These are phyloP conservation scores for Fraxinus xanthoxyloides DNA, from an alignment of 305 asterid species.

Conservation along the genomic window DNA sequence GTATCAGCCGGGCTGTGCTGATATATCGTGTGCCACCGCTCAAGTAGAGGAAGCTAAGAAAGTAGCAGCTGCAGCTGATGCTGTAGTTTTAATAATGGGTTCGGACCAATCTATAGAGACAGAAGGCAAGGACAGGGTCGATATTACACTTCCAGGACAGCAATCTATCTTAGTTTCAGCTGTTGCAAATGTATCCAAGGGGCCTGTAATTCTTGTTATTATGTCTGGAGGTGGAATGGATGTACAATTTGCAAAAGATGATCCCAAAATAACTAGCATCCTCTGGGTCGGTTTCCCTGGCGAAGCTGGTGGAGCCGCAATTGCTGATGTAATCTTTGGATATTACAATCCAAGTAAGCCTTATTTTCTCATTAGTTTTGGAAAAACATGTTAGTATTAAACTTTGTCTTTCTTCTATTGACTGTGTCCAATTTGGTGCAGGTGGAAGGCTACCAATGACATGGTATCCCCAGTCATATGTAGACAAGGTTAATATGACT, in stretches of 20 bases:
- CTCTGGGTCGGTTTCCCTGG: slow-evolving; percentile 83
- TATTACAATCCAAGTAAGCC: slow-evolving; percentile 60
- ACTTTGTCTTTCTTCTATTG: background rate
- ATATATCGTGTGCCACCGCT: slow-evolving; percentile 40
- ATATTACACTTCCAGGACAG: slow-evolving; percentile 70
- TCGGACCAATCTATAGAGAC: slow-evolving; percentile 63
- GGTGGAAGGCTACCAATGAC: slow-evolving; percentile 91
- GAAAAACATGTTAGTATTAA: background rate
- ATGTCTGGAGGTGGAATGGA: slow-evolving; percentile 88
- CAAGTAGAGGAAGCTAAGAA: slow-evolving; percentile 53
- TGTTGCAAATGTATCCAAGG: slow-evolving; percentile 58
- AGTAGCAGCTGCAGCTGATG: slow-evolving; percentile 58
- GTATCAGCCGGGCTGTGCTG: slow-evolving; percentile 51
- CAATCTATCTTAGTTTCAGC: slow-evolving; percentile 48
- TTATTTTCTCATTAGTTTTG: background rate
- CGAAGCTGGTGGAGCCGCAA: slow-evolving; percentile 72
- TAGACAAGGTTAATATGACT: slow-evolving; percentile 60
- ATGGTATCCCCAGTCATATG: slow-evolving; percentile 82
- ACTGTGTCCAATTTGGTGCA: slow-evolving; percentile 13
- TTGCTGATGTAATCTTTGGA: slow-evolving; percentile 66
- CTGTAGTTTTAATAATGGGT: slow-evolving; percentile 67
- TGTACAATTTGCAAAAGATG: slow-evolving; percentile 61
- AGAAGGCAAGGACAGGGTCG: slow-evolving; percentile 50
- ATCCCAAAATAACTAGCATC: slow-evolving; percentile 64
- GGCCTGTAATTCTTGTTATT: slow-evolving; percentile 68